These are phyloP conservation scores for Wickerhamomyces alni DNA, from an alignment of 805 yeast species.

Conservation along the genomic window DNA sequence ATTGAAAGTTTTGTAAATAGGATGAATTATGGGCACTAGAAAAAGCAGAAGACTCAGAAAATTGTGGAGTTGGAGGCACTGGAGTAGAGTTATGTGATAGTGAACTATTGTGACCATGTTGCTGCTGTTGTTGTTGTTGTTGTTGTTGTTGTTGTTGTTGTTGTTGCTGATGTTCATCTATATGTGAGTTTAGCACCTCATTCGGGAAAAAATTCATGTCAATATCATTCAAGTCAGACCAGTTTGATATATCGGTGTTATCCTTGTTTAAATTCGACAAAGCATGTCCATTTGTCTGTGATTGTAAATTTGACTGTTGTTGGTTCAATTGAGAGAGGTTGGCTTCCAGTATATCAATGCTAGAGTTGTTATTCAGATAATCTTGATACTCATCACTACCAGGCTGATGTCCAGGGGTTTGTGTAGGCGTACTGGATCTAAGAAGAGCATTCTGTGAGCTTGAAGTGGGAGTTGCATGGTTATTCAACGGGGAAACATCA, in stretches of 20 bases:
- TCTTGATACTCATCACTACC: background rate
- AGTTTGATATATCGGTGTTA: constrained; percentile 3
- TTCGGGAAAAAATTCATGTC: constrained; percentile 11
- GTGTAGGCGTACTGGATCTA: background rate
- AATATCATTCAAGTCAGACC: constrained; percentile 12
- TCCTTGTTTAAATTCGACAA: too few relatives aligned
- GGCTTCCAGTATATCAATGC: constrained; percentile 6
- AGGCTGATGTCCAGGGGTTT: background rate
- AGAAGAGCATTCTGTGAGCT: background rate
- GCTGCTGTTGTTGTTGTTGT: background rate
- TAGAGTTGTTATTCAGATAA: constrained; percentile 1
- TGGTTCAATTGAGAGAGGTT: constrained; percentile 2
- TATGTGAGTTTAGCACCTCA: background rate
- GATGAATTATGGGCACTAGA: constrained; percentile 1
- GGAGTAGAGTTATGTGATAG: background rate
- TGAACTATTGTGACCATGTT: background rate
- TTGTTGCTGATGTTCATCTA: background rate
- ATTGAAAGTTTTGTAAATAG: constrained; percentile 11
- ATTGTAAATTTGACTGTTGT: too few relatives aligned
- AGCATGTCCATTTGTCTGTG: too few relatives aligned
- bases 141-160: constrained; percentile 1
- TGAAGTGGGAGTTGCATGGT: background rate
- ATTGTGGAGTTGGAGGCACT: constrained; percentile 17
- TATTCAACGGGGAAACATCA: background rate
- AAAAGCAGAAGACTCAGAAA: constrained; percentile 8